Evolutionary conservation across 257 asterid genomes (phyloP).

Genomic region (Penstemon eatonii): DNA sequence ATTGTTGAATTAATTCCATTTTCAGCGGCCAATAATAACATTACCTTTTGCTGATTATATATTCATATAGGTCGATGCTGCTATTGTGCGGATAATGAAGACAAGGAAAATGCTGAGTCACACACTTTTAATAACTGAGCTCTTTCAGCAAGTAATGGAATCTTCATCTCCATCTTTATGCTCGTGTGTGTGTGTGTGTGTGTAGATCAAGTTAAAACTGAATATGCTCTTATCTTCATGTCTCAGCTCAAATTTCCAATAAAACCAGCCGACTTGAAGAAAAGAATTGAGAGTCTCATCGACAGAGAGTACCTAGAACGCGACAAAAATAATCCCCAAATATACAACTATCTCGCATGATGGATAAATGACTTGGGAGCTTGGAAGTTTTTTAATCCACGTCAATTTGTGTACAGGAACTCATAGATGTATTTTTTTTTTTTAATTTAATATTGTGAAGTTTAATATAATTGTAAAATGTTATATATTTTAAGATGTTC

Average conservation of each 20-base stretch:
- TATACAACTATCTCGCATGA: slow-evolving; percentile 93
- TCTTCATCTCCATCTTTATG: not conserved
- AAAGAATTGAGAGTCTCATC: slow-evolving; percentile 92
- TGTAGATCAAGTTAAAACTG: not conserved
- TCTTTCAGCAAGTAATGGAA: slow-evolving; percentile 85
- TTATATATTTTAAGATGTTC: slow-evolving; percentile 20
- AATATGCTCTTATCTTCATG: slow-evolving; percentile 20
- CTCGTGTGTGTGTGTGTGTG: not conserved
- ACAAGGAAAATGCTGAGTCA: slow-evolving; percentile 91
- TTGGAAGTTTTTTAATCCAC: slow-evolving; percentile 29
- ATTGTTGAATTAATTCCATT: not conserved
- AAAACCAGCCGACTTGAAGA: slow-evolving; percentile 97
- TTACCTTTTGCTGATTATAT: slow-evolving; percentile 2
- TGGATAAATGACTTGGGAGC: slow-evolving; percentile 34
- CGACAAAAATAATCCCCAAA: slow-evolving; percentile 87
- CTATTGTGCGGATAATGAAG: slow-evolving; percentile 97
- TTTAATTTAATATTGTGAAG: slow-evolving; percentile 31
- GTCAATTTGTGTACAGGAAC: slow-evolving; percentile 65
- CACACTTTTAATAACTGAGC: slow-evolving; percentile 94
- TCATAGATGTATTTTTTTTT: slow-evolving; percentile 27
- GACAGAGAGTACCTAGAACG: slow-evolving; percentile 95
- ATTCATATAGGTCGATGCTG: slow-evolving; percentile 83
- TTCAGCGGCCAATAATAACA: not conserved
- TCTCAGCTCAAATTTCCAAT: slow-evolving; percentile 94
- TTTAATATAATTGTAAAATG: slow-evolving; percentile 38